Evolutionary conservation across 805 yeast genomes (phyloP), one percentile per base, ranked within the genome.

Genomic region (Candida methanosorbosa): DNA sequence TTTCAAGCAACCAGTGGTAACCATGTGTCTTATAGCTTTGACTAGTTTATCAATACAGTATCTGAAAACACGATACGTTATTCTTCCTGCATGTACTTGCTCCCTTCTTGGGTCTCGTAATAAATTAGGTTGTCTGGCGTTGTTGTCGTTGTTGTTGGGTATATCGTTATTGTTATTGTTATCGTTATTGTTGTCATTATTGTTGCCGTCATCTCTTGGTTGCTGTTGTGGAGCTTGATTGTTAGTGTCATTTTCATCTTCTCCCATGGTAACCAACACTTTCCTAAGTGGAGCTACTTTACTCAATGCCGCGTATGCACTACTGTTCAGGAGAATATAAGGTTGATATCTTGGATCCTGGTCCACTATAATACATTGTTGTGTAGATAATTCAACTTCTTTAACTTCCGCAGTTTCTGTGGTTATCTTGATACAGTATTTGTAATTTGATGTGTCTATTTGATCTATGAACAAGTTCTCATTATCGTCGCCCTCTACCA

Each of bases 361-460:
- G 19, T 66, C 72, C 12, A 53, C 51, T 5, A 67, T 39, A 11
- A 67, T 64, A 42, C 71, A 65, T 31, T 68, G 70, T 18, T 66
- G 63, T 0, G 65, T 49, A 30, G 55, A 55, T 34, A 67, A 49
- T 3, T 38, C 37, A 11, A 48, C 57, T 14, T 29, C 27, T 8
- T 32, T 37, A 14, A 32, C 26, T 4, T 36, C 32, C 3, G 45
- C 48, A 8, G 18, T 15, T 5, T 30, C 46, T 14, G 36, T 32
- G 14, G 40, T 34, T 9, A 37, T 38, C 19, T 59, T 42, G 35
- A 52, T 54, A 38, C 57, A 64, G n/a, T n/a, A n/a, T 9, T 43
- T 48, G 5, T 43, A 35, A 4, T 48, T 32, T 4, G 59, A 45
- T 6, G 56, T 35, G 18, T 50, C 54, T 4, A 54, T 30, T 40